These are phyloP conservation scores for Paramecium biaurelia DNA, from an alignment of 73 alveolate genomes.

Conservation along the genomic window DNA sequence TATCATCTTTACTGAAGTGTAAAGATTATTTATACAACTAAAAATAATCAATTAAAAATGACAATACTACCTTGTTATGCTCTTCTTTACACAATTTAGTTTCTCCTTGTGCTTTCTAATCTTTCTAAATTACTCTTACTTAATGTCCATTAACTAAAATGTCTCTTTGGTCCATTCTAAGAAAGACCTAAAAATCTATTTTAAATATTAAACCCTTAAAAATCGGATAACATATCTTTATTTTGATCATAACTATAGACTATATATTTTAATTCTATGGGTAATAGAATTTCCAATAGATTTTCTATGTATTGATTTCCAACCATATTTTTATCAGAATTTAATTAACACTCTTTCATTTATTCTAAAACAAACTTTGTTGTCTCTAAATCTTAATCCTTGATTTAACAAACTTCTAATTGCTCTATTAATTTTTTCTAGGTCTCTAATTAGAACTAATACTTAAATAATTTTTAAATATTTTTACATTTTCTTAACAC, in stretches of 20 bases:
- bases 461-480: not conserved
- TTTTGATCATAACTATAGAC: not conserved
- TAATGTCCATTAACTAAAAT: not conserved
- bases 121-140: not conserved
- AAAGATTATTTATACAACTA: not conserved
- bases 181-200: not conserved
- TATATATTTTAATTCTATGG: not conserved
- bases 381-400: not conserved
- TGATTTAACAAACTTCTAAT: not conserved
- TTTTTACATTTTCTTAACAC: not conserved
- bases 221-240: not conserved
- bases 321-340: not conserved
- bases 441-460: not conserved
- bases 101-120: not conserved
- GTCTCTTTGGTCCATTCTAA: not conserved
- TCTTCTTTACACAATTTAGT: not conserved
- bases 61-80: not conserved
- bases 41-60: not conserved
- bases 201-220: not conserved
- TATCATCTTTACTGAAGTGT: not conserved
- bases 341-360: not conserved
- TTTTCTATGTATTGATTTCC: not conserved
- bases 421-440: not conserved
- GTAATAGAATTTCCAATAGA: not conserved
- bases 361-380: not conserved